phyloP scores from a whole-genome alignment of 331 rosid species.

The Quercus phellos region DNA sequence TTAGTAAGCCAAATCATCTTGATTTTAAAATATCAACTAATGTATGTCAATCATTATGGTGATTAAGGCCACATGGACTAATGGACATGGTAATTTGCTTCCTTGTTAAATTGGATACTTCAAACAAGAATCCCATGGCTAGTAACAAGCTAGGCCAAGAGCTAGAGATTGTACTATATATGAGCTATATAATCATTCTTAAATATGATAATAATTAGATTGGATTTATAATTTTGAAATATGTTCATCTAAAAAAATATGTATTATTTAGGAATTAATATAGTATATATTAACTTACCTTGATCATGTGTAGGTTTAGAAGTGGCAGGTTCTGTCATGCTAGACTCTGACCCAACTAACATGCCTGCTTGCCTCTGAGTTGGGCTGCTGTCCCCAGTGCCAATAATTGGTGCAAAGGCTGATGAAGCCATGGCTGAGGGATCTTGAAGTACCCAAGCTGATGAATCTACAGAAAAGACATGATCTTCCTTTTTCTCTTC shows the following conservation, averaged over 20 bases:
- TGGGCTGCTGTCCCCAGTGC: neutral
- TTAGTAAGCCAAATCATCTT: no score
- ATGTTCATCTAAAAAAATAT: neutral
- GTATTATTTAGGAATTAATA: neutral
- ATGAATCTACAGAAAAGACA: slow-evolving; percentile 3
- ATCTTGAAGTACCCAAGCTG: slow-evolving; percentile 9
- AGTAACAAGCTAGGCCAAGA: no score
- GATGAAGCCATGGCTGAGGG: slow-evolving; percentile 17
- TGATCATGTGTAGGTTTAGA: slow-evolving; percentile 6
- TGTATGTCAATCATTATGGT: no score
- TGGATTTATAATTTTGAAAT: neutral
- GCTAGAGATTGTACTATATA: neutral
- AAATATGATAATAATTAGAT: neutral
- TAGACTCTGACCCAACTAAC: neutral
- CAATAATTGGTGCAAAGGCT: slow-evolving; percentile 17
- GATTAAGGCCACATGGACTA: no score
- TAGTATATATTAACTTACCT: slow-evolving; percentile 12
- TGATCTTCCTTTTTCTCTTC: slow-evolving; percentile 26
- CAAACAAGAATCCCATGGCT: no score
- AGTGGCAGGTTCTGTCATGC: slow-evolving; percentile 6
- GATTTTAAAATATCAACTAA: no score
- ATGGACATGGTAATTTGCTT: no score
- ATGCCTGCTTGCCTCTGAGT: slow-evolving; percentile 8
- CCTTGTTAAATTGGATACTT: no score
- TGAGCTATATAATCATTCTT: neutral